Conservation (phyloP, 257 asterid species). For the Solanum neorickii region DNA sequence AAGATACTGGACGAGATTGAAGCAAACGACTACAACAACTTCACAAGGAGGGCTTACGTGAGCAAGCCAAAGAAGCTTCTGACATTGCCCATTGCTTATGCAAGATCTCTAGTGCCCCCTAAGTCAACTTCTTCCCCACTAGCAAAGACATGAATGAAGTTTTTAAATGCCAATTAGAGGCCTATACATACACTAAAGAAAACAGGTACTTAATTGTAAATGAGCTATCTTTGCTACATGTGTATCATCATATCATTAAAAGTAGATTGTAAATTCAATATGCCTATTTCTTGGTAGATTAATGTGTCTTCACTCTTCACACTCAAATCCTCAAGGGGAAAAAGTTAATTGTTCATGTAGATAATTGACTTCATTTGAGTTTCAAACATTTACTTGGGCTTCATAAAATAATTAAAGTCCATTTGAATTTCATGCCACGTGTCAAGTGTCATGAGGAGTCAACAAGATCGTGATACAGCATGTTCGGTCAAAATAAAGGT, state of each 20-base stretch:
- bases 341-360: not conserved
- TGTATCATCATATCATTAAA: not conserved
- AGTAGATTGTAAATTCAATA: not conserved
- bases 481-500: too few species aligned
- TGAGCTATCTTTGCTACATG: not conserved
- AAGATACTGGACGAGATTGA: slow-evolving; percentile 92
- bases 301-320: not conserved
- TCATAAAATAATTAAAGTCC: not conserved
- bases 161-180: not conserved
- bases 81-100: slow-evolving; percentile 82
- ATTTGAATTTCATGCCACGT: too few species aligned
- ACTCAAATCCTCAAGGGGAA: not conserved
- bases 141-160: slow-evolving; percentile 36
- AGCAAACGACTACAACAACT: slow-evolving; percentile 91
- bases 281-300: not conserved
- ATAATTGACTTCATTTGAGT: not conserved
- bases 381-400: not conserved
- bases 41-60: slow-evolving; percentile 87
- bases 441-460: not conserved
- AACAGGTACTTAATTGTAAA: not conserved
- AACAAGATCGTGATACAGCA: not conserved
- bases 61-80: slow-evolving; percentile 77
- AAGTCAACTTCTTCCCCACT: slow-evolving; percentile 21
- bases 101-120: slow-evolving; percentile 69
- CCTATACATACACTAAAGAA: not conserved